Conservation (phyloP, 805 yeast species). For the Starmerella asiatica region DNA sequence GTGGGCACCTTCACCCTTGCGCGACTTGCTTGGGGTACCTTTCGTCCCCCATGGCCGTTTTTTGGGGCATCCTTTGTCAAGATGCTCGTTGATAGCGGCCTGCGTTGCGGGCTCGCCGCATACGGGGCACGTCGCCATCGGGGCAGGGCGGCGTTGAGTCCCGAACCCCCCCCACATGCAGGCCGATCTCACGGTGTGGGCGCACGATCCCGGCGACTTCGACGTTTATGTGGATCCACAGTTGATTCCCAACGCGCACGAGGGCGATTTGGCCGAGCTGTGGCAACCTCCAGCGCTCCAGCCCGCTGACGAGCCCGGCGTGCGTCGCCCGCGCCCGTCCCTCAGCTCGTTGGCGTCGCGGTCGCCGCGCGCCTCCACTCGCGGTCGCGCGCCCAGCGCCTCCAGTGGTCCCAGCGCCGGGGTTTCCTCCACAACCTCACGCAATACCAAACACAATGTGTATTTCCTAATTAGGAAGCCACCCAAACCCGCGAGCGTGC, state of each 20-base stretch:
- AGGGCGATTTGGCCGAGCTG: conserved; percentile 65
- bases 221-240: conserved; percentile 51
- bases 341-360: conserved; percentile 7
- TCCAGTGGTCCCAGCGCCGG: too few species aligned
- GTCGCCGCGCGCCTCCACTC: not conserved
- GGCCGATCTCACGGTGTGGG: conserved; percentile 24
- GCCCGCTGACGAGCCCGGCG: not conserved
- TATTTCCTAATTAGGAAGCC: conserved; percentile 21
- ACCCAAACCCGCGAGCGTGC: conserved; percentile 5
- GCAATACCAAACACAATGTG: conserved; percentile 12
- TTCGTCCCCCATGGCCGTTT: not conserved
- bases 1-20: not conserved
- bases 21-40: not conserved
- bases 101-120: conserved; percentile 24
- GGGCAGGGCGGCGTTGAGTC: not conserved
- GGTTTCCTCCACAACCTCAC: not conserved
- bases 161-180: not conserved
- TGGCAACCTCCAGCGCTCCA: conserved; percentile 21
- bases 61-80: conserved; percentile 27
- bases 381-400: not conserved
- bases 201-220: conserved; percentile 57
- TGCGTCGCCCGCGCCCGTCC: not conserved
- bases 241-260: conserved; percentile 46
- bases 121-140: conserved; percentile 24
- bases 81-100: conserved; percentile 24